These are phyloP conservation scores for Centaurea solstitialis DNA, from an alignment of 129 eudicot species.

Conservation along the genomic window DNA sequence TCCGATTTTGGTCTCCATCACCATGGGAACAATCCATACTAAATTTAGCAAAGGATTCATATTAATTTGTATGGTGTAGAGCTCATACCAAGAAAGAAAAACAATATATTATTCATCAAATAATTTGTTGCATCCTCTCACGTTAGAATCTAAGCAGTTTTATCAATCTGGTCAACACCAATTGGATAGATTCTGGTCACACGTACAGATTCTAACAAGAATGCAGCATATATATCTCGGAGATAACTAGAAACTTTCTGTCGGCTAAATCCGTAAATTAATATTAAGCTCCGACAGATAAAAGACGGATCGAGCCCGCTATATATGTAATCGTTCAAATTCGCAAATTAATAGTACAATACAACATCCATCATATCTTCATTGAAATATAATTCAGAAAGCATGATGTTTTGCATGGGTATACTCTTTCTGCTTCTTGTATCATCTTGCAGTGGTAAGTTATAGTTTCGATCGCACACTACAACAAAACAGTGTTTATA, in stretches of 20 bases:
- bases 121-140: not conserved
- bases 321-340: not conserved
- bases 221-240: not conserved
- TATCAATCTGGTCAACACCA: not conserved
- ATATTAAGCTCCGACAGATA: not conserved
- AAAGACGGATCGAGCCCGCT: not conserved
- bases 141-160: conserved; percentile 9
- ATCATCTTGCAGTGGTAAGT: conserved; percentile 37
- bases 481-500: not conserved
- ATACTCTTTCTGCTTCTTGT: conserved; percentile 9
- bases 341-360: not conserved
- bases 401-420: conserved; percentile 22
- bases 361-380: not conserved
- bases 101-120: conserved; percentile 2
- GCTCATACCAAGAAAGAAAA: not conserved
- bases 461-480: not conserved
- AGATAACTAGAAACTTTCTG: not conserved
- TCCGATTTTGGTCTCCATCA: no score
- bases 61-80: no score
- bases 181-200: conserved; percentile 10
- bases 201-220: conserved; percentile 15
- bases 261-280: not conserved
- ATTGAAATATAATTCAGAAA: no score
- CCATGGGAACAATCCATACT: no score
- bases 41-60: no score